Conservation (phyloP, 2,329 filamentous ascomycete genomes). For the Trichoderma sp. region DNA sequence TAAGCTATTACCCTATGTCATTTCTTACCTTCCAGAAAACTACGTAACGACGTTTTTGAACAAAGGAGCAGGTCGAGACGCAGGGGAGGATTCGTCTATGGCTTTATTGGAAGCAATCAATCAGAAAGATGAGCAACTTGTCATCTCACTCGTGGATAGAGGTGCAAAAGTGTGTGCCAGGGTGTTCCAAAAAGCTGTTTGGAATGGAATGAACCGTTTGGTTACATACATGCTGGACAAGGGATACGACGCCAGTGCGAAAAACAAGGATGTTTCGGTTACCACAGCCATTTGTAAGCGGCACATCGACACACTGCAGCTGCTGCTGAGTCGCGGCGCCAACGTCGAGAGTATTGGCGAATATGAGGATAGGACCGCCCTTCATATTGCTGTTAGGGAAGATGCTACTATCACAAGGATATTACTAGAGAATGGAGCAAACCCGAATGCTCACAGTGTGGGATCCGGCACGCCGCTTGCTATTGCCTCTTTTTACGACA, state of each 20-base stretch:
- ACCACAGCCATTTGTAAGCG: background rate
- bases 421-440: background rate
- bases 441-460: background rate
- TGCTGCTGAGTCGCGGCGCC: background rate
- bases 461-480: background rate
- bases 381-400: background rate
- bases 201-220: background rate
- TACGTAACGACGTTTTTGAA: background rate
- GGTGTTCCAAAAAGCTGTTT: background rate
- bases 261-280: background rate
- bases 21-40: background rate
- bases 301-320: background rate
- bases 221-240: background rate
- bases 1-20: background rate
- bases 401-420: background rate
- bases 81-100: background rate
- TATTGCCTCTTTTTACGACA: background rate
- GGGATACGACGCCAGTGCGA: background rate
- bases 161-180: background rate
- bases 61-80: background rate
- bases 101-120: background rate
- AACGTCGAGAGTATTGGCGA: background rate
- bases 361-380: background rate
- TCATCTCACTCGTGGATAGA: background rate
- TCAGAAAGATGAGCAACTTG: background rate